phyloP scores from a whole-genome alignment of 352 stramenopile species.

The Phytopythium helicoides region DNA sequence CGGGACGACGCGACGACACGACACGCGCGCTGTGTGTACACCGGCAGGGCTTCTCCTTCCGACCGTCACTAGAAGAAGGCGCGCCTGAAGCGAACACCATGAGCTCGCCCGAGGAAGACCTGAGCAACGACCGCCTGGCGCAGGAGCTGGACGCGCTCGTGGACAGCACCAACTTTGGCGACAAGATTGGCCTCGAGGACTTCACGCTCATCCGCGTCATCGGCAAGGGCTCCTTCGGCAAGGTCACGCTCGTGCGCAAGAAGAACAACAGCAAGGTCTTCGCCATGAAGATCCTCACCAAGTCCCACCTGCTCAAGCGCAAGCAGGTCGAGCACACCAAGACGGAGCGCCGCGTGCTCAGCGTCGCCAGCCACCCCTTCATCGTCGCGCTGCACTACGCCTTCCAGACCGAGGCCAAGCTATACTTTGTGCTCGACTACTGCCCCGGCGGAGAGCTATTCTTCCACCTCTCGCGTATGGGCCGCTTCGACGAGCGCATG shows the following conservation, averaged over 20 bases:
- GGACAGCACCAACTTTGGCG: conserved; percentile 73
- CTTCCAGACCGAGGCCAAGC: conserved; percentile 96
- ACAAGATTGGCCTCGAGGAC: conserved; percentile 88
- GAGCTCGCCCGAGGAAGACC: conserved; percentile 50
- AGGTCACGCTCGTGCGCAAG: conserved; percentile 89
- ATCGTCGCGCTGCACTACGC: conserved; percentile 97
- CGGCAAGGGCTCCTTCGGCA: conserved; percentile 87
- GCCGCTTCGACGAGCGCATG: conserved; percentile 95
- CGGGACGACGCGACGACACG: background rate
- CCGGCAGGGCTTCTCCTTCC: too few species aligned
- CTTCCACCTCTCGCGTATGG: conserved; percentile 95
- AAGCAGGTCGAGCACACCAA: conserved; percentile 97
- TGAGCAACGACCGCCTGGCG: conserved; percentile 28
- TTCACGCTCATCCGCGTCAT: conserved; percentile 90
- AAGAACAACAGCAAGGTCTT: conserved; percentile 90
- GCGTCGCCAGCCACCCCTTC: conserved; percentile 95
- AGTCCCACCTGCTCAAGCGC: conserved; percentile 92
- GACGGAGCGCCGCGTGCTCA: conserved; percentile 95
- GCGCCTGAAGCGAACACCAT: conserved; percentile 20
- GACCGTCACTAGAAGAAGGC: too few species aligned
- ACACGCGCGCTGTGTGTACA: background rate
- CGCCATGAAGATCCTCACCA: conserved; percentile 90
- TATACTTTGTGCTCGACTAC: conserved; percentile 99
- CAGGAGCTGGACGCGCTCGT: conserved; percentile 73
- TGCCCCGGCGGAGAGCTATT: conserved; percentile 98